Evolutionary conservation across 108 stramenopile species (phyloP).

Genomic region (Skeletonema costatum): DNA sequence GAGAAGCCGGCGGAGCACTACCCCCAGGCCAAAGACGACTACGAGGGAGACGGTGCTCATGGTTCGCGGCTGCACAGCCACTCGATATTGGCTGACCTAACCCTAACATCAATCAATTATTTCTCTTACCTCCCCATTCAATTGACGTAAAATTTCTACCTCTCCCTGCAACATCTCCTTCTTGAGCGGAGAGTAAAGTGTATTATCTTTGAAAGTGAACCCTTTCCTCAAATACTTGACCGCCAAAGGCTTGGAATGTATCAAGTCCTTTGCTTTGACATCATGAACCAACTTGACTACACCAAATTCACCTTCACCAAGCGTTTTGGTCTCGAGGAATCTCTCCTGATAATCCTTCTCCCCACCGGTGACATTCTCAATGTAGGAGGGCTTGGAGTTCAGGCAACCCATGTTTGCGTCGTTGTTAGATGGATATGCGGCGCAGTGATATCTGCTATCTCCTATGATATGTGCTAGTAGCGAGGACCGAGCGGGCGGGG

Average conservation of each 20-base stretch:
- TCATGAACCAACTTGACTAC: slow-evolving; percentile 79
- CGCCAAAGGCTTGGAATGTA: slow-evolving; percentile 48
- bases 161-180: slow-evolving; percentile 65
- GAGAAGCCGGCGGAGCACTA: neutral
- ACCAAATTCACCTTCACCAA: slow-evolving; percentile 86
- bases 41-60: too few species aligned
- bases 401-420: slow-evolving; percentile 21
- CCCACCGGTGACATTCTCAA: slow-evolving; percentile 46
- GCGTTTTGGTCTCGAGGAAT: slow-evolving; percentile 61
- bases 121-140: slow-evolving; percentile 46
- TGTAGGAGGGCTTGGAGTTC: slow-evolving; percentile 33
- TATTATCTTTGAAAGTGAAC: slow-evolving; percentile 79
- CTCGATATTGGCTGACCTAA: too few species aligned
- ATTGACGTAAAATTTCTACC: slow-evolving; percentile 67
- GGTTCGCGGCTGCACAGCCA: too few species aligned
- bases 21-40: too few species aligned
- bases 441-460: neutral
- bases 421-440: neutral
- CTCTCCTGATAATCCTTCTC: slow-evolving; percentile 69
- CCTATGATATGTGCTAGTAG: too few species aligned
- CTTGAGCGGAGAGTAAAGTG: slow-evolving; percentile 75
- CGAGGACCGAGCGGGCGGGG: too few species aligned
- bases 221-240: slow-evolving; percentile 81
- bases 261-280: slow-evolving; percentile 27
- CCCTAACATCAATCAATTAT: too few species aligned